Percentiles rank a stretch among this genome's conserved stretches.
phyloP scores from a whole-genome alignment of 1,139 yeast species.

The Saccharomyces hybrid region DNA sequence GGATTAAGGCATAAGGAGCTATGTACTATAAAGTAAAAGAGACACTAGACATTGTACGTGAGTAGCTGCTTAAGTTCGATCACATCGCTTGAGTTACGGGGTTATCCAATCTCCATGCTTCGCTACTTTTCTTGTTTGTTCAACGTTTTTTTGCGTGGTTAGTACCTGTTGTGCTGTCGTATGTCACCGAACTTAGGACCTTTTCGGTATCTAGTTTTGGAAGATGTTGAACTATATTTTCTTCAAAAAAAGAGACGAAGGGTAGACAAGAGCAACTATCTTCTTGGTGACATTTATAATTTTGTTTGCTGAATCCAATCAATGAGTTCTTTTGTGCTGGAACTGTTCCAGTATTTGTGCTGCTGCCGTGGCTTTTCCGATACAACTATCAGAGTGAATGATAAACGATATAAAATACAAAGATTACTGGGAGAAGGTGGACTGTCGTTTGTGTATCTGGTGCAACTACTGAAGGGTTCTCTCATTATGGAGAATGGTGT shows the following conservation, averaged over 20 bases:
- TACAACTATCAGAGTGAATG: conserved; percentile 25
- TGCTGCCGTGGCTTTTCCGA: conserved; percentile 4
- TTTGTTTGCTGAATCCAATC: background rate
- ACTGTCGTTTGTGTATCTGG: conserved; percentile 81
- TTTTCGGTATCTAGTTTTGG: background rate
- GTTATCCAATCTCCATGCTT: background rate
- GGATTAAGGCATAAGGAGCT: background rate
- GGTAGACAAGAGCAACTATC: background rate
- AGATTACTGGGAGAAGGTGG: conserved; percentile 84
- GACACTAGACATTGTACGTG: background rate
- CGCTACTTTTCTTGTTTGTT: background rate
- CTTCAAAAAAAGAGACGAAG: background rate
- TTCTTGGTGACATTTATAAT: background rate
- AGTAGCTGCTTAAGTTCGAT: background rate
- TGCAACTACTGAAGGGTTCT: conserved; percentile 36
- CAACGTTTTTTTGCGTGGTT: background rate
- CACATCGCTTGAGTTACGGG: background rate
- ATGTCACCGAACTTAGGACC: background rate
- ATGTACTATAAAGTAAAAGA: background rate
- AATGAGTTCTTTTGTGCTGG: background rate
- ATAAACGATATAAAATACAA: conserved; percentile 37
- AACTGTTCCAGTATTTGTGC: background rate
- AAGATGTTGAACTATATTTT: background rate
- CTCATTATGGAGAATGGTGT: conserved; percentile 9
- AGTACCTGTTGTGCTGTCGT: background rate